phyloP scores from a whole-genome alignment of 768 basidiomycete species.

The Ramaria sp. region DNA sequence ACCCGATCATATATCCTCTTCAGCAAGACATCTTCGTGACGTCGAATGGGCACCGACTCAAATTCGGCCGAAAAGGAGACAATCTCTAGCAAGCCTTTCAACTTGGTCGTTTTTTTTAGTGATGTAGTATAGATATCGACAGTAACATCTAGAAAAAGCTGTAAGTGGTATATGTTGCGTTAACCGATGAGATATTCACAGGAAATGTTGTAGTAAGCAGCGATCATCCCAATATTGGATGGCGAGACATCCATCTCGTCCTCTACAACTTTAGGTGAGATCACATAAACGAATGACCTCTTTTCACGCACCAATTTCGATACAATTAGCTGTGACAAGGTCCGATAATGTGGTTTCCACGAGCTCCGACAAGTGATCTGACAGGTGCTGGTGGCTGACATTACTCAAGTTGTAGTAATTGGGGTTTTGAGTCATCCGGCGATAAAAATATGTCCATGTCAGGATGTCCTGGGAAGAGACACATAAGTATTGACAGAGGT shows the following conservation, averaged over 20 bases:
- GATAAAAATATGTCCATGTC: conserved; percentile 98
- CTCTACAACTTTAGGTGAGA: conserved; percentile 31
- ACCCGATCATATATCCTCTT: conserved; percentile 92
- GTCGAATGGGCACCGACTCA: conserved; percentile 87
- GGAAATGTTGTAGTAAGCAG: conserved; percentile 91
- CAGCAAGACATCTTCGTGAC: conserved; percentile 79
- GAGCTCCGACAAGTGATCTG: conserved; percentile 90
- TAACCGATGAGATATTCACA: conserved; percentile 35
- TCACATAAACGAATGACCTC: not conserved
- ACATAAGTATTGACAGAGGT: not conserved
- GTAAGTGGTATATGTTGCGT: not conserved
- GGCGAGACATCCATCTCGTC: conserved; percentile 91
- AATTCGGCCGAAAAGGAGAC: conserved; percentile 97
- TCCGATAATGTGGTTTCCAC: conserved; percentile 91
- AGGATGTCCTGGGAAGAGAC: conserved; percentile 61
- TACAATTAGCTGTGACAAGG: conserved; percentile 91
- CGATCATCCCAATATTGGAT: conserved; percentile 97
- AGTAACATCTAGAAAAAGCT: conserved; percentile 60
- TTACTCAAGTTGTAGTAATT: conserved; percentile 93
- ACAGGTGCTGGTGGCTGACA: conserved; percentile 90
- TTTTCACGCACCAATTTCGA: conserved; percentile 56
- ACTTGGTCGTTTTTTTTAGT: conserved; percentile 90
- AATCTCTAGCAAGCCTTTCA: conserved; percentile 93
- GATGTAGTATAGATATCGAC: conserved; percentile 96
- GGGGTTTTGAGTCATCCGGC: conserved; percentile 95